Evolutionary conservation across 306 rosid species (phyloP).

Genomic region (Albizia julibrissin): DNA sequence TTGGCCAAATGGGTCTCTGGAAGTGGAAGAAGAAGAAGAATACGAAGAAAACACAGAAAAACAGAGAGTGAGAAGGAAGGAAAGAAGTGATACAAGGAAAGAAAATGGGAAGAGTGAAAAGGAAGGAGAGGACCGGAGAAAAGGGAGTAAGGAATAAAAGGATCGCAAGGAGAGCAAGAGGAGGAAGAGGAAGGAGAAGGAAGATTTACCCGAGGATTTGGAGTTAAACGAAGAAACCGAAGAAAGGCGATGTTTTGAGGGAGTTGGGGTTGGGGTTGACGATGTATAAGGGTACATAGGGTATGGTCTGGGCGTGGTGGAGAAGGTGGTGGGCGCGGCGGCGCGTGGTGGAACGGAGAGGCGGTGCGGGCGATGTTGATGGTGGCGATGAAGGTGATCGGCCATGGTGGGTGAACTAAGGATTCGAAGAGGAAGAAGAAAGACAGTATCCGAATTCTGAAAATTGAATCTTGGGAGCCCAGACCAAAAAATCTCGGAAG

Average conservation of each 20-base stretch:
- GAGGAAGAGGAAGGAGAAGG: constrained; percentile 66
- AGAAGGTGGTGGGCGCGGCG: constrained; percentile 36
- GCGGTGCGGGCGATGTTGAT: constrained; percentile 78
- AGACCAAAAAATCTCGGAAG: neutral
- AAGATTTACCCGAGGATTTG: constrained; percentile 46
- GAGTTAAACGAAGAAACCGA: constrained; percentile 46
- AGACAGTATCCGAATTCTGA: neutral
- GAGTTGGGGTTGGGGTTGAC: constrained; percentile 62
- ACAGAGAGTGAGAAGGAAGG: constrained; percentile 54
- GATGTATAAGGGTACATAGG: constrained; percentile 52
- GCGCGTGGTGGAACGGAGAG: constrained; percentile 67
- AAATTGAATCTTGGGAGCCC: neutral
- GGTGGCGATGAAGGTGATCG: constrained; percentile 53
- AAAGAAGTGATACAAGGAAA: constrained; percentile 70
- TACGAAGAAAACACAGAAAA: constrained; percentile 42
- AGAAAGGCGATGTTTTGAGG: constrained; percentile 67
- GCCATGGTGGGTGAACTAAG: constrained; percentile 49
- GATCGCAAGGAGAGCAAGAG: constrained; percentile 77
- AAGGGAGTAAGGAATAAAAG: constrained; percentile 71
- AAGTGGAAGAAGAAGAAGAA: constrained; percentile 42
- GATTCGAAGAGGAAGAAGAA: neutral
- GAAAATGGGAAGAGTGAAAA: constrained; percentile 74
- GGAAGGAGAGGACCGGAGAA: constrained; percentile 80
- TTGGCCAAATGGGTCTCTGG: constrained; percentile 48
- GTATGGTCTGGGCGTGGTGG: constrained; percentile 41